phyloP scores from a whole-genome alignment of 768 basidiomycete genomes.

The Termitomyces sp. region DNA sequence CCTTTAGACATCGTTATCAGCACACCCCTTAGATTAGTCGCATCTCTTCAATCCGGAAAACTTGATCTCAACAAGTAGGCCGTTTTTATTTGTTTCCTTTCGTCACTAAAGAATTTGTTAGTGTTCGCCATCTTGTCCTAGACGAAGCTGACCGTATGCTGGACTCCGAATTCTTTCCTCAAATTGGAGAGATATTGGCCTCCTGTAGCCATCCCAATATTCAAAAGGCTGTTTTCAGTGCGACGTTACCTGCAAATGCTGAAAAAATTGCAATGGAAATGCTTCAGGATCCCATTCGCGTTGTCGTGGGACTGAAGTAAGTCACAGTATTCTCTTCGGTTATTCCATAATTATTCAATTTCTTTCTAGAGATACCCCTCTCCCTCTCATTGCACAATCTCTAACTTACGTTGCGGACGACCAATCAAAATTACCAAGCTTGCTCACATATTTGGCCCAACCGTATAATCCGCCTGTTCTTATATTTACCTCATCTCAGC shows the following conservation, averaged over 20 bases:
- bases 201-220: slow-evolving; percentile 66
- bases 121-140: slow-evolving; percentile 81
- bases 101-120: slow-evolving; percentile 24
- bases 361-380: slow-evolving; percentile 78
- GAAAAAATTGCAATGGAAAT: slow-evolving; percentile 88
- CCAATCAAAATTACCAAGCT: slow-evolving; percentile 87
- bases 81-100: neutral
- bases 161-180: slow-evolving; percentile 83
- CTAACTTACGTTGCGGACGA: slow-evolving; percentile 93
- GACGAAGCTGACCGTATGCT: slow-evolving; percentile 93
- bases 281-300: slow-evolving; percentile 81
- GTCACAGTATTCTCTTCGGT: slow-evolving; percentile 23
- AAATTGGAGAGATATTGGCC: slow-evolving; percentile 83
- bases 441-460: slow-evolving; percentile 74
- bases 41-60: slow-evolving; percentile 66
- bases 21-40: slow-evolving; percentile 87
- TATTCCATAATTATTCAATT: neutral
- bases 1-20: slow-evolving; percentile 81
- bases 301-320: slow-evolving; percentile 96
- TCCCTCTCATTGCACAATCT: slow-evolving; percentile 85
- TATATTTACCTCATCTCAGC: slow-evolving; percentile 88
- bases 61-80: slow-evolving; percentile 73
- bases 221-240: slow-evolving; percentile 91
- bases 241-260: slow-evolving; percentile 85
- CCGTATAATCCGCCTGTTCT: slow-evolving; percentile 90